Conservation (phyloP, 2,329 filamentous ascomycete genomes). For the Trichoderma atrobrunneum region DNA sequence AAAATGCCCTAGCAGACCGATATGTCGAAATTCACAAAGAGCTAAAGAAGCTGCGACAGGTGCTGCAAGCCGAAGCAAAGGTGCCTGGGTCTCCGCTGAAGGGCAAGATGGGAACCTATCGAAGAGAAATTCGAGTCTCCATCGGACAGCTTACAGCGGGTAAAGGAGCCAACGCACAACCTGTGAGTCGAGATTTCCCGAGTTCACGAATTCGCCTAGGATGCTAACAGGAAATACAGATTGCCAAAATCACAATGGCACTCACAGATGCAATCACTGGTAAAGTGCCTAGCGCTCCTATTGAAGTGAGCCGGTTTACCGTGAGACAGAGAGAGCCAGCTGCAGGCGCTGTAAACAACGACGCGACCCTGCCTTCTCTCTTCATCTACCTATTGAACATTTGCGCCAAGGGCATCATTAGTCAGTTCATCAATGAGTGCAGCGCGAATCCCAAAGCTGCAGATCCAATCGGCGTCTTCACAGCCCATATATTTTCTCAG, state of each 20-base stretch:
- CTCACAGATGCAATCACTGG: constrained; percentile 55
- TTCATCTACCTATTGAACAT: constrained; percentile 75
- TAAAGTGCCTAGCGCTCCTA: constrained; percentile 47
- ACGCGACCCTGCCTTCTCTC: constrained; percentile 56
- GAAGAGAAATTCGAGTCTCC: constrained; percentile 66
- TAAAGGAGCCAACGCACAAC: constrained; percentile 55
- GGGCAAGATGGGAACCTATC: constrained; percentile 65
- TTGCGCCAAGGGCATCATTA: constrained; percentile 69
- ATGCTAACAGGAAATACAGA: constrained; percentile 29
- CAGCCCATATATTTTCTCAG: constrained; percentile 70
- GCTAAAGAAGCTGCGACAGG: constrained; percentile 65
- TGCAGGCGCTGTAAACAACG: constrained; percentile 52
- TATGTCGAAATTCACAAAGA: constrained; percentile 62
- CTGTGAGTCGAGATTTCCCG: constrained; percentile 32
- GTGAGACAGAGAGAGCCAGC: constrained; percentile 43
- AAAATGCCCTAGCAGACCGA: constrained; percentile 35
- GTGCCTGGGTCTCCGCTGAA: constrained; percentile 51
- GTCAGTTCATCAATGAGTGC: constrained; percentile 67
- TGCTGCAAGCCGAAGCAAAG: constrained; percentile 56
- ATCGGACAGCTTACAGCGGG: constrained; percentile 71
- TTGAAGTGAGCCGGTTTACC: constrained; percentile 57
- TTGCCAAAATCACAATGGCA: constrained; percentile 36
- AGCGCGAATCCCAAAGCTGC: constrained; percentile 63
- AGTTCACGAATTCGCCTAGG: too few relatives aligned
- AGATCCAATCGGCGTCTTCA: constrained; percentile 75